Percentiles rank a stretch among this genome's conserved stretches.
Conservation (phyloP, 106 monocot genomes). For the Allium fistulosum region DNA sequence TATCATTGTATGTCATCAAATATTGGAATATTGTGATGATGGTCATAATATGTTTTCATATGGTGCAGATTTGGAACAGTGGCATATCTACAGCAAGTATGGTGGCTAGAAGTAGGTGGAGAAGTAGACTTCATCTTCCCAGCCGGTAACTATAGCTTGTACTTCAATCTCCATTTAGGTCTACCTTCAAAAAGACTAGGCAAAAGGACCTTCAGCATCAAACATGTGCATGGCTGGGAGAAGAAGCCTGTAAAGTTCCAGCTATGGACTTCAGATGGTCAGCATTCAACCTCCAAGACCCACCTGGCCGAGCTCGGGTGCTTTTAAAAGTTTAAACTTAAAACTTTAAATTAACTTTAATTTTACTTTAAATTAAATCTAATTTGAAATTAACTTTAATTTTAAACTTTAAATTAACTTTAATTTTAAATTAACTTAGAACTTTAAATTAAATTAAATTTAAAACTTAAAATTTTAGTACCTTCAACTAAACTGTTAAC, state of each 20-base stretch:
- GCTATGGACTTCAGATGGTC: constrained; percentile 37
- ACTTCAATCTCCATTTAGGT: constrained; percentile 37
- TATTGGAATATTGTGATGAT: no score
- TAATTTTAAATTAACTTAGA: no score
- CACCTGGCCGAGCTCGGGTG: constrained; percentile 23
- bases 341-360: no score
- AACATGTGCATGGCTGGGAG: constrained; percentile 46
- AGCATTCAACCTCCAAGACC: constrained; percentile 25
- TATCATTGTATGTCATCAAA: no score
- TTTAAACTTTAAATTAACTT: no score
- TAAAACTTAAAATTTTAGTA: no score
- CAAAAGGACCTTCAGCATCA: constrained; percentile 19
- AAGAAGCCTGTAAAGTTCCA: constrained; percentile 41
- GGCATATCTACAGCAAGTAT: constrained; percentile 47
- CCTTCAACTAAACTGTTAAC: no score
- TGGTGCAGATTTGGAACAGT: constrained; percentile 30
- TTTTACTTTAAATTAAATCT: no score
- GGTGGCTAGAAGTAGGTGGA: constrained; percentile 47
- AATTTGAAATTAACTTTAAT: no score
- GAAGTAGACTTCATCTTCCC: constrained; percentile 49
- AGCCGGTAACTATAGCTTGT: constrained; percentile 34
- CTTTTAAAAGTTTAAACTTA: no score
- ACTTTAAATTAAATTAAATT: no score
- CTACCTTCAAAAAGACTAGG: constrained; percentile 25
- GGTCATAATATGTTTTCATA: no score